phyloP scores from a whole-genome alignment of 495 filamentous ascomycete genomes.

The Aspergillus indologenus region DNA sequence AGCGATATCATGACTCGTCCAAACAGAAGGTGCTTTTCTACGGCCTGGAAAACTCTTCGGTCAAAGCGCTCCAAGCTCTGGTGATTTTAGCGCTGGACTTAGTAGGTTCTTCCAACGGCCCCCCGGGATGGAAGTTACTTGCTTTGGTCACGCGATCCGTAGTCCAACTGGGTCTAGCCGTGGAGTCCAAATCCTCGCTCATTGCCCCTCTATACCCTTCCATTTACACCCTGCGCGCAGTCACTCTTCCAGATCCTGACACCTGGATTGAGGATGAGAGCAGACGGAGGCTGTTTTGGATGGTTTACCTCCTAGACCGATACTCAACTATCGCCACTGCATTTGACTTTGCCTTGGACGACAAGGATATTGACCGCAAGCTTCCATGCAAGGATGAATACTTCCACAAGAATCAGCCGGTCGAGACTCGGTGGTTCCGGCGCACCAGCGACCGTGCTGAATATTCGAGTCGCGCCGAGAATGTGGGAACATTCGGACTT shows the following conservation, averaged over 20 bases:
- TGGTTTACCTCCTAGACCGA: conserved; percentile 83
- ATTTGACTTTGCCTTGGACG: conserved; percentile 83
- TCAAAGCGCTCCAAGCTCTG: conserved; percentile 80
- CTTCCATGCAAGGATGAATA: conserved; percentile 83
- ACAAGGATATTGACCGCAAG: conserved; percentile 82
- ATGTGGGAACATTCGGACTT: conserved; percentile 79
- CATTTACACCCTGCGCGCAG: conserved; percentile 80
- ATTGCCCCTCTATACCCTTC: conserved; percentile 71
- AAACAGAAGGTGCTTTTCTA: conserved; percentile 83
- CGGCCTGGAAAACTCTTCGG: conserved; percentile 81
- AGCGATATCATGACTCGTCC: conserved; percentile 71
- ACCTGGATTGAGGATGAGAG: conserved; percentile 89
- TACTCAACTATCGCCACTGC: conserved; percentile 86
- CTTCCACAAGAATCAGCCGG: conserved; percentile 77
- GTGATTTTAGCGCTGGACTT: conserved; percentile 79
- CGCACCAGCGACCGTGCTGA: conserved; percentile 51
- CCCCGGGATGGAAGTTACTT: conserved; percentile 84
- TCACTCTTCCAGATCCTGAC: conserved; percentile 74
- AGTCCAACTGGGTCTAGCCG: conserved; percentile 77
- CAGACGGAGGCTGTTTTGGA: conserved; percentile 81
- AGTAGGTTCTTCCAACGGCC: conserved; percentile 76
- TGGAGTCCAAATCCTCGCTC: conserved; percentile 72
- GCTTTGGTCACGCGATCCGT: conserved; percentile 82
- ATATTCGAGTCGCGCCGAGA: conserved; percentile 69
- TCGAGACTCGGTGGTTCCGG: conserved; percentile 79